Evolutionary conservation across 2,329 filamentous ascomycete genomes (phyloP), one percentile per base, ranked within the genome.

Genomic region (Fusarium sp.): DNA sequence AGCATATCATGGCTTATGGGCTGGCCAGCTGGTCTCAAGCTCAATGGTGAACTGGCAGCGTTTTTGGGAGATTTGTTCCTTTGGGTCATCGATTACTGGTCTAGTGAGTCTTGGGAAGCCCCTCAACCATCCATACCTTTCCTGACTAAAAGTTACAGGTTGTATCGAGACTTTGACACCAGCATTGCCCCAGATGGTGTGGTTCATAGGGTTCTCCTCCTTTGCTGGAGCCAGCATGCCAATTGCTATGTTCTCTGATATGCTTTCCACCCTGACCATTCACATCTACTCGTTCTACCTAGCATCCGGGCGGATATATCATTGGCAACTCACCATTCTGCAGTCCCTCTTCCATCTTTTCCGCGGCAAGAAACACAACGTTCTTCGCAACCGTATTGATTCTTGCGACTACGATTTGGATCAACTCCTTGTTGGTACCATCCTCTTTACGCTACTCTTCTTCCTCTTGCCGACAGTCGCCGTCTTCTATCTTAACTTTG

Each of bases 211-310:
- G 44, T 94, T 97, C 77, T 97, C 95, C 10, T 94, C 94, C 77
- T 98, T 99, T 80, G 95, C 94, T 5, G 96, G 96, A 14, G 96
- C 96, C 58, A 98, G 94, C 80, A 95, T 99, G 93, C 95, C 97
- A 4, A 96, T 99, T 58, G 94, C 95, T 25, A 89, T 99, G 68
- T 95, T 97, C 81, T 98, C 95, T 0, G 96, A 99, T 80, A 88
- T 99, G 11, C 87, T 98, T 6, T 97, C 95, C 4, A 87, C 97
- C 50, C 86, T 98, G 66, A 99, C 97, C 3, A 85, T 99, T 39
- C 96, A 99, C 82, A 98, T 99, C 62, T 97, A 98, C 84, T 97
- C 93, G 3, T 99, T 99, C 81, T 99, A 99, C 81, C 92, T 98
- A 63, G 95, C 97, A 20, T 97, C 95, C 13, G 96, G 96, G 5